Percentiles rank a stretch among this genome's conserved stretches.
phyloP scores from a whole-genome alignment of 345 rosid genomes.

The Rubroshorea leprosula region DNA sequence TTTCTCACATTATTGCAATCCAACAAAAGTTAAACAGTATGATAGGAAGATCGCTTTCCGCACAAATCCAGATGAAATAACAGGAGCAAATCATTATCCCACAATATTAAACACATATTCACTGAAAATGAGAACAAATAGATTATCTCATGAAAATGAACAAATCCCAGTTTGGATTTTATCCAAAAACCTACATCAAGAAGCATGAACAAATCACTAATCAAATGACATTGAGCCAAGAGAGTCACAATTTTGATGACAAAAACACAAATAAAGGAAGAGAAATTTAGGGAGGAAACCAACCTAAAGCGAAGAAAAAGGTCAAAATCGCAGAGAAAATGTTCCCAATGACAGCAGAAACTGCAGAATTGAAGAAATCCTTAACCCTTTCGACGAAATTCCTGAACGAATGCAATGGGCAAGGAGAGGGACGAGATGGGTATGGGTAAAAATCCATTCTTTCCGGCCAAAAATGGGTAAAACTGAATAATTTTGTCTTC shows the following conservation, averaged over 20 bases:
- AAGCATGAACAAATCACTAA: slow-evolving; percentile 15
- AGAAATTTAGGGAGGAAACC: slow-evolving; percentile 17
- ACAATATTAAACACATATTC: too few relatives aligned
- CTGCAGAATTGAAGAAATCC: slow-evolving; percentile 55
- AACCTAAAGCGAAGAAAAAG: slow-evolving; percentile 95
- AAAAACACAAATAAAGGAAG: not conserved
- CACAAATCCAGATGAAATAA: too few relatives aligned
- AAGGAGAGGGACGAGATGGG: slow-evolving; percentile 46
- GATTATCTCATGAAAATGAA: too few relatives aligned
- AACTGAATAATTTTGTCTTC: not conserved
- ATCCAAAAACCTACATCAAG: slow-evolving; percentile 12
- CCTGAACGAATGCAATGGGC: slow-evolving; percentile 38
- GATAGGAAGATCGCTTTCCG: too few relatives aligned
- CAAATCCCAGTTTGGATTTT: not conserved
- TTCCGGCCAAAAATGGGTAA: not conserved
- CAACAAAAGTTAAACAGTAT: slow-evolving; percentile 1
- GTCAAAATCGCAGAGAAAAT: slow-evolving; percentile 90
- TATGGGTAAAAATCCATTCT: slow-evolving; percentile 54
- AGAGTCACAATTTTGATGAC: too few relatives aligned
- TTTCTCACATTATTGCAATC: slow-evolving; percentile 6
- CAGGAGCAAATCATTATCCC: too few relatives aligned
- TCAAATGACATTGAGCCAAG: slow-evolving; percentile 13
- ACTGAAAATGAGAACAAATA: too few relatives aligned
- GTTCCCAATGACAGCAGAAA: slow-evolving; percentile 75
- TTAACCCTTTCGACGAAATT: slow-evolving; percentile 56